phyloP scores from a whole-genome alignment of 345 rosid genomes.

The Hibiscus trionum region DNA sequence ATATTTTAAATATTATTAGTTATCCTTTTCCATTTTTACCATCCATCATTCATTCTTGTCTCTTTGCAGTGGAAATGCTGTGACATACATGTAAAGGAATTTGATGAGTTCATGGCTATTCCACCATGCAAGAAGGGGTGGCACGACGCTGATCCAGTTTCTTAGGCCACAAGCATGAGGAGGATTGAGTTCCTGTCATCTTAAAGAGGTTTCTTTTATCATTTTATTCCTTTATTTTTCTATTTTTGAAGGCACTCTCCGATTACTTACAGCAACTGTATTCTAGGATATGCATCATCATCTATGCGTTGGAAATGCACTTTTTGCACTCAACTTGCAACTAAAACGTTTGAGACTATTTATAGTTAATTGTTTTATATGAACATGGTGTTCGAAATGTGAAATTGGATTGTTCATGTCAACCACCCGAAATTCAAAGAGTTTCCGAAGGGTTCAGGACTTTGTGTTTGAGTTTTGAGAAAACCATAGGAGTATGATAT shows the following conservation, averaged over 20 bases:
- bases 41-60: not conserved
- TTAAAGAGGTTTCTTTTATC: not conserved
- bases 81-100: slow-evolving; percentile 75
- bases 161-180: not conserved
- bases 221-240: not conserved
- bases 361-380: not conserved
- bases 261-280: not conserved
- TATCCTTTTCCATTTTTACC: not conserved
- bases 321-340: not conserved
- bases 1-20: not conserved
- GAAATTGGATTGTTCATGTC: no score
- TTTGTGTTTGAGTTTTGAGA: no score
- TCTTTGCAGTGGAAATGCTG: slow-evolving; percentile 93
- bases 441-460: no score
- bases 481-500: no score
- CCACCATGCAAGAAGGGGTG: slow-evolving; percentile 91
- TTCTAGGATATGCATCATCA: not conserved
- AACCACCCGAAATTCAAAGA: no score
- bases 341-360: not conserved
- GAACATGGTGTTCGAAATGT: not conserved
- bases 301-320: not conserved
- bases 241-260: not conserved
- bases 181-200: not conserved
- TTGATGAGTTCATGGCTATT: slow-evolving; percentile 87
- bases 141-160: slow-evolving; percentile 49